phyloP scores from a whole-genome alignment of 768 basidiomycete genomes.

The Mycena galopus region DNA sequence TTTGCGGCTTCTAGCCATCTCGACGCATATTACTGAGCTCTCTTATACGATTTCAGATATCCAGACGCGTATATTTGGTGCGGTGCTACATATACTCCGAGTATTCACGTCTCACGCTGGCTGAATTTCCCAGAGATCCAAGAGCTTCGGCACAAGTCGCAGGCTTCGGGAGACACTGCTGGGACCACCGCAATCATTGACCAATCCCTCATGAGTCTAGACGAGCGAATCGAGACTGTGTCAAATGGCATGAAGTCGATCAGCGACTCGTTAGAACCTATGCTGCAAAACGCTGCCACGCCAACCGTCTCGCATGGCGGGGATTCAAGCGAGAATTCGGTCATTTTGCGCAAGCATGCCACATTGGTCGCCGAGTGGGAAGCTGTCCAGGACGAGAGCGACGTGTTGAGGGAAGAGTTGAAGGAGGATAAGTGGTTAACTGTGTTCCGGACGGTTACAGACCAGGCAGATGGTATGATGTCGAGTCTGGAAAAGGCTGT shows the following conservation, averaged over 20 bases:
- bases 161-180: slow-evolving; percentile 68
- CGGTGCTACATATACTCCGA: slow-evolving; percentile 36
- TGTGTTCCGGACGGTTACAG: slow-evolving; percentile 92
- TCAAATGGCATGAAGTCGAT: slow-evolving; percentile 79
- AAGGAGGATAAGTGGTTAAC: slow-evolving; percentile 98
- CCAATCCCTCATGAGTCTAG: slow-evolving; percentile 81
- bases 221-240: slow-evolving; percentile 83
- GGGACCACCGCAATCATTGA: slow-evolving; percentile 81
- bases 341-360: slow-evolving; percentile 80
- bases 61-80: slow-evolving; percentile 92
- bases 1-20: slow-evolving; percentile 80
- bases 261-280: slow-evolving; percentile 74
- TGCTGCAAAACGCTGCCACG: slow-evolving; percentile 62
- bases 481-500: slow-evolving; percentile 93
- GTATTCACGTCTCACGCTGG: slow-evolving; percentile 4
- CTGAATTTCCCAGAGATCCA: slow-evolving; percentile 77
- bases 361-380: slow-evolving; percentile 86
- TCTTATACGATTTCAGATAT: slow-evolving; percentile 91
- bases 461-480: slow-evolving; percentile 99
- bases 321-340: slow-evolving; percentile 55
- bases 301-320: slow-evolving; percentile 58
- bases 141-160: slow-evolving; percentile 90
- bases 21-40: slow-evolving; percentile 89
- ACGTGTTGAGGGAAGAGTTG: slow-evolving; percentile 88
- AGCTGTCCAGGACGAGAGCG: slow-evolving; percentile 81